These are phyloP conservation scores for Noccaea bulbosa DNA, from an alignment of 345 rosid genomes.

Conservation along the genomic window DNA sequence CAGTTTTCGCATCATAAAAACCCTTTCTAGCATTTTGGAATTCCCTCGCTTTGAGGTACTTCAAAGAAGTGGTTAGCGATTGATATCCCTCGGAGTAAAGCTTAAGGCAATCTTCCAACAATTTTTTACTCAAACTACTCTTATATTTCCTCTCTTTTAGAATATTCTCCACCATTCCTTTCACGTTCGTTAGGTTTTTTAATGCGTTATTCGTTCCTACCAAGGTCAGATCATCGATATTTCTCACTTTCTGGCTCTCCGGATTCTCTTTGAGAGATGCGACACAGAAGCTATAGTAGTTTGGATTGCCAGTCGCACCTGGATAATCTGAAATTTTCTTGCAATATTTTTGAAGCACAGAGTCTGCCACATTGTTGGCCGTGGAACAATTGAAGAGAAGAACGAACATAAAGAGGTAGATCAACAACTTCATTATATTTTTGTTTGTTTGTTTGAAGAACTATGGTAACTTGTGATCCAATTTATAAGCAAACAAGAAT, in stretches of 20 bases:
- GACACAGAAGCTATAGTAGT: slow-evolving; percentile 41
- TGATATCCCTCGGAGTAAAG: slow-evolving; percentile 39
- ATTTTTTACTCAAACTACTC: background rate
- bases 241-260: slow-evolving; percentile 30
- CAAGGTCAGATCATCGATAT: slow-evolving; percentile 27
- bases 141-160: slow-evolving; percentile 10
- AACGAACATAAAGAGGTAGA: slow-evolving; percentile 11
- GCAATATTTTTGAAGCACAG: slow-evolving; percentile 38
- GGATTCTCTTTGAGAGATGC: slow-evolving; percentile 39
- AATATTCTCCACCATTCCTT: slow-evolving; percentile 26
- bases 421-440: background rate
- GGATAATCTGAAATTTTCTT: slow-evolving; percentile 33
- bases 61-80: slow-evolving; percentile 15
- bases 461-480: background rate
- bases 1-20: slow-evolving; percentile 36
- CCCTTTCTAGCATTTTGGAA: background rate
- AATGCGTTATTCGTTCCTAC: slow-evolving; percentile 28
- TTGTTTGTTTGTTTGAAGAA: background rate
- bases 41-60: slow-evolving; percentile 21
- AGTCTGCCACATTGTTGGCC: slow-evolving; percentile 13
- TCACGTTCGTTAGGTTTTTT: slow-evolving; percentile 39
- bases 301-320: background rate
- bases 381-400: background rate
- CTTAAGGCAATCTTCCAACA: slow-evolving; percentile 45
- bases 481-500: slow-evolving; percentile 6